Base-by-base conservation (phyloP, 2,329 filamentous ascomycete genomes). In the Botrytis galanthina region DNA sequence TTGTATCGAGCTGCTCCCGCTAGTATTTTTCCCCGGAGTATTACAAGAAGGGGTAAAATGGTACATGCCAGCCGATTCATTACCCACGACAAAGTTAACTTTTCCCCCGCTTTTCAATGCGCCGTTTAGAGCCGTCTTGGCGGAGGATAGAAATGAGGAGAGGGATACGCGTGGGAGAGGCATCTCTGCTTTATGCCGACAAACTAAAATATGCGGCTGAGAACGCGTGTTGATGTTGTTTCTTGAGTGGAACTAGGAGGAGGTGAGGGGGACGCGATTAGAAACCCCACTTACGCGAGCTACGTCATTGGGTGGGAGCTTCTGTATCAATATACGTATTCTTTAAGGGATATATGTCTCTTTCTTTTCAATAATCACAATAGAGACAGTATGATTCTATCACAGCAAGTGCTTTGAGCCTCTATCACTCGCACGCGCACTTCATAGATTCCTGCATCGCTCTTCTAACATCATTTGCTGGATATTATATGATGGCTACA, bases 31-130 rank as follows among this genome's bases (percentile, higher is more conserved):
- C 51, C 51, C 6, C 14, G 4, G 14, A 18, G 14, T 57, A 29
- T 57, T 32, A 57, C 16, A 22, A 35, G 39, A 10, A 51, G 22
- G 7, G 51, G 26, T 29, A 77, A 81, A 37, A 35, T 22, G n/a
- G 12, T 29, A 77, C 81, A 75, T 79, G 89, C 90, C 90, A 73
- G 89, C 90, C 35, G 90, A 90, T 81, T 92, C 90, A 76, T 92
- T 92, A 60, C 90, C 90, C 14, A 91, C 84, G 6, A 92, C 89
- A 78, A 92, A 87, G 3, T 86, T 89, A 71, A 91, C 77, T 3
- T 88, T 87, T 6, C 79, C 81, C 1, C 82, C 77, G 22, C 85
- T 82, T 75, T 86, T 84, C 7, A 83, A 78, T 1, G 84, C 81
- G 7, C 83, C 81, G 2, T 82, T 78, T 39, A 91, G 79, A 3